A percentile compares a stretch with the other conserved stretches of the same genome.
These are phyloP conservation scores for Linnemannia zychae DNA, from an alignment of 192 early-diverging fungal species.

Conservation along the genomic window DNA sequence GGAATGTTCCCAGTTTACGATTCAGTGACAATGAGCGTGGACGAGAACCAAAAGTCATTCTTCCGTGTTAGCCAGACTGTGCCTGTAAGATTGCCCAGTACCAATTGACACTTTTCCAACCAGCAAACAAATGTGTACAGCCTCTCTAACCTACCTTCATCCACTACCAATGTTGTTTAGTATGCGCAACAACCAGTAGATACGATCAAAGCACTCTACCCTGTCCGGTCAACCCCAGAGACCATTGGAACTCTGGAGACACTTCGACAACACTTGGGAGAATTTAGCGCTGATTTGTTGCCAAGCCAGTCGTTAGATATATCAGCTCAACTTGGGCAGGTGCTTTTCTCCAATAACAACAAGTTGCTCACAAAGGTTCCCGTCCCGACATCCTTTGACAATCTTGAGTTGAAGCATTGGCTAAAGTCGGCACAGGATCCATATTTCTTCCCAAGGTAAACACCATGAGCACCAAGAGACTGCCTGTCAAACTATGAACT, in stretches of 20 bases:
- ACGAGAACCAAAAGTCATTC: conserved; percentile 34
- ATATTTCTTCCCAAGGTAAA: conserved; percentile 35
- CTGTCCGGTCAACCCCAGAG: conserved; percentile 19
- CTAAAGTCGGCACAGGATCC: conserved; percentile 21
- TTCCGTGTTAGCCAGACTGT: conserved; percentile 30
- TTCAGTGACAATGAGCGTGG: conserved; percentile 24
- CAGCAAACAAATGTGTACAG: background rate
- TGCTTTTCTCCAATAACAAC: conserved; percentile 28
- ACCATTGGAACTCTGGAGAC: conserved; percentile 14
- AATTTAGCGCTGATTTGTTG: background rate
- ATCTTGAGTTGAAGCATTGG: conserved; percentile 27
- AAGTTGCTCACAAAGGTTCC: conserved; percentile 15
- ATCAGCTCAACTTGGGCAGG: conserved; percentile 34
- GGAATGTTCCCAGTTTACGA: conserved; percentile 49
- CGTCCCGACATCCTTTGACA: conserved; percentile 19
- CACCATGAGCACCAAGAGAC: background rate
- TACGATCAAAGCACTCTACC: background rate
- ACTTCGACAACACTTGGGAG: conserved; percentile 14
- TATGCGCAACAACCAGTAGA: background rate
- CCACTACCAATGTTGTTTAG: background rate
- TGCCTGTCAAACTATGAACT: background rate
- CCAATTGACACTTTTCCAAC: background rate
- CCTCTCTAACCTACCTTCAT: background rate
- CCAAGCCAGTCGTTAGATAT: conserved; percentile 19
- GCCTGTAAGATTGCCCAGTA: conserved; percentile 11